Percentiles rank a stretch among this genome's conserved stretches.
Conservation (phyloP, 2,329 filamentous ascomycete genomes). For the Penicillium sp. region DNA sequence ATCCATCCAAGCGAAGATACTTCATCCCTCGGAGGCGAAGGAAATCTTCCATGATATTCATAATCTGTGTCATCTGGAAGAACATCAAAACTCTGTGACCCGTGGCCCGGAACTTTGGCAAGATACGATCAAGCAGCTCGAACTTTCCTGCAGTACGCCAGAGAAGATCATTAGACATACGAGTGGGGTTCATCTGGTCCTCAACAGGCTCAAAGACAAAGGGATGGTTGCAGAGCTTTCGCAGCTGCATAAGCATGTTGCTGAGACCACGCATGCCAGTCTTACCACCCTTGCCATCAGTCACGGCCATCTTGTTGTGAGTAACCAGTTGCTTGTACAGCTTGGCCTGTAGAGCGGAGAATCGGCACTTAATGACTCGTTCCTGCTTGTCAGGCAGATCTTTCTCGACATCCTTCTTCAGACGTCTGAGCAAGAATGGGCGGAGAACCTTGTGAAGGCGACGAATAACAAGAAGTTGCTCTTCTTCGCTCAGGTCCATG, state of each 20-base stretch:
- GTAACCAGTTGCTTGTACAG: conserved; percentile 97
- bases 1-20: conserved; percentile 92
- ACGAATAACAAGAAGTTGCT: conserved; percentile 95
- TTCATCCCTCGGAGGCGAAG: conserved; percentile 77
- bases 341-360: conserved; percentile 88
- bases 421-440: conserved; percentile 93
- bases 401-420: conserved; percentile 99
- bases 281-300: conserved; percentile 93
- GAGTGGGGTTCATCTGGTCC: conserved; percentile 92
- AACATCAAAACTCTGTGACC: conserved; percentile 98
- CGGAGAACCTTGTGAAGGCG: conserved; percentile 96
- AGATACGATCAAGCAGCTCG: conserved; percentile 83
- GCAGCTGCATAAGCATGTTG: conserved; percentile 99
- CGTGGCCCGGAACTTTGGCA: conserved; percentile 89
- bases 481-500: conserved; percentile 99
- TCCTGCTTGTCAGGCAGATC: conserved; percentile 98
- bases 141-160: conserved; percentile 98
- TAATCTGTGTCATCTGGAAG: conserved; percentile 99
- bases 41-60: conserved; percentile 99
- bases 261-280: conserved; percentile 89
- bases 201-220: conserved; percentile 98
- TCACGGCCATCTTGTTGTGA: conserved; percentile 90
- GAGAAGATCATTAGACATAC: conserved; percentile 83
- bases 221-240: conserved; percentile 97
- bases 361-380: conserved; percentile 98